phyloP scores from a whole-genome alignment of 768 basidiomycete species.

The Mycena rebaudengoi region DNA sequence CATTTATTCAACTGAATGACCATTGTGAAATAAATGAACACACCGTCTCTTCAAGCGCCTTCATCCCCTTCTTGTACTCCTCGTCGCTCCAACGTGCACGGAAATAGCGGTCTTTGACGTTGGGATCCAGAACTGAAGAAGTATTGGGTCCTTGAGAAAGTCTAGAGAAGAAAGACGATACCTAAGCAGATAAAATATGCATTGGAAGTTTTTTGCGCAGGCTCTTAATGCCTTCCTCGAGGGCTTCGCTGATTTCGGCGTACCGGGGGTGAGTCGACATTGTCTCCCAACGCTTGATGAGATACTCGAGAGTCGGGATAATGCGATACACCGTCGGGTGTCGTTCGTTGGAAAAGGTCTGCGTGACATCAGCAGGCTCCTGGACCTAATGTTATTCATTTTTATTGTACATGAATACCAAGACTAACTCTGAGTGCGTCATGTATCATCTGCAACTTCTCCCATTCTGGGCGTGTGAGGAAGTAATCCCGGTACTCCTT shows the following conservation, averaged over 20 bases:
- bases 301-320: not conserved
- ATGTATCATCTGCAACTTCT: too few species aligned
- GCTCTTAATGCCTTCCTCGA: not conserved
- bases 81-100: not conserved
- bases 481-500: too few species aligned
- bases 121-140: not conserved
- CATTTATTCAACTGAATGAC: too few species aligned
- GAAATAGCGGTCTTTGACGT: conserved; percentile 1
- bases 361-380: not conserved
- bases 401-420: too few species aligned
- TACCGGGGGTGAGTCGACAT: not conserved
- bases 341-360: not conserved
- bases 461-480: too few species aligned
- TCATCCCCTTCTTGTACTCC: not conserved
- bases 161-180: not conserved
- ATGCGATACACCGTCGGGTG: not conserved
- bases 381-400: not conserved
- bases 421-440: too few species aligned
- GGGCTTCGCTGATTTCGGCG: not conserved
- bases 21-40: too few species aligned
- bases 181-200: not conserved
- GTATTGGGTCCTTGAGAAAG: not conserved
- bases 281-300: not conserved
- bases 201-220: not conserved
- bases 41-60: not conserved